These are phyloP conservation scores for Cyclocybe cylindracea DNA, from an alignment of 768 basidiomycete genomes.

Conservation along the genomic window DNA sequence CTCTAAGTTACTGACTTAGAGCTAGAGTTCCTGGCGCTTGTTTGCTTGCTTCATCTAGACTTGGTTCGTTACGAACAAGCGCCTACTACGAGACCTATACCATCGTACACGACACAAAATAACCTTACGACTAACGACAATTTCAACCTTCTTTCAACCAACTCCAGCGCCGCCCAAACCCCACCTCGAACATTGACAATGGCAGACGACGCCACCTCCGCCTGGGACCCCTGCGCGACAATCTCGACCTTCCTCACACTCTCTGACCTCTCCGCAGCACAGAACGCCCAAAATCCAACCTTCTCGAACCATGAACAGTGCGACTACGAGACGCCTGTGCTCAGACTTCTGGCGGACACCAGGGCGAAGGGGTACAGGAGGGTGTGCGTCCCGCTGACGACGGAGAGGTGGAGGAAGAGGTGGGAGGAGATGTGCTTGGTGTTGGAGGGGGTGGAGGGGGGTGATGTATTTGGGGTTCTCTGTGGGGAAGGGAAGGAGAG, in stretches of 20 bases:
- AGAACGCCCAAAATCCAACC: constrained; percentile 16
- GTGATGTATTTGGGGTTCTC: constrained; percentile 76
- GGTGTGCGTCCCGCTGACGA: constrained; percentile 88
- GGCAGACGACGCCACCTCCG: constrained; percentile 13
- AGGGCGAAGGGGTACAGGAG: constrained; percentile 70
- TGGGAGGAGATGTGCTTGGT: constrained; percentile 91
- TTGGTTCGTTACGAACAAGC: too few relatives aligned
- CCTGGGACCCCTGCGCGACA: constrained; percentile 38
- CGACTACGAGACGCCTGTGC: constrained; percentile 45
- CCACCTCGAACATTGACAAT: neutral
- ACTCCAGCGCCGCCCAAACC: neutral
- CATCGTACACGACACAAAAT: too few relatives aligned
- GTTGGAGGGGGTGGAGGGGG: constrained; percentile 80
- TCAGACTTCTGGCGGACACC: constrained; percentile 51
- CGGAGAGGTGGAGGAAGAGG: constrained; percentile 78
- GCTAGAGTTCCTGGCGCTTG: too few relatives aligned
- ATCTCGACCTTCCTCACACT: constrained; percentile 39
- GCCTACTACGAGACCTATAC: too few relatives aligned
- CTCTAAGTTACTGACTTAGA: too few relatives aligned
- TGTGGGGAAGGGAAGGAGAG: constrained; percentile 21
- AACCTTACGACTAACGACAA: too few relatives aligned
- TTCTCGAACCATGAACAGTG: constrained; percentile 1
- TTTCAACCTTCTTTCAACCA: neutral
- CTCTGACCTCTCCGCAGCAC: constrained; percentile 41
- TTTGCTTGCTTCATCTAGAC: too few relatives aligned